Evolutionary conservation across 805 yeast genomes (phyloP), one percentile per base, ranked within the genome.

Genomic region (Saturnispora gosingensis): DNA sequence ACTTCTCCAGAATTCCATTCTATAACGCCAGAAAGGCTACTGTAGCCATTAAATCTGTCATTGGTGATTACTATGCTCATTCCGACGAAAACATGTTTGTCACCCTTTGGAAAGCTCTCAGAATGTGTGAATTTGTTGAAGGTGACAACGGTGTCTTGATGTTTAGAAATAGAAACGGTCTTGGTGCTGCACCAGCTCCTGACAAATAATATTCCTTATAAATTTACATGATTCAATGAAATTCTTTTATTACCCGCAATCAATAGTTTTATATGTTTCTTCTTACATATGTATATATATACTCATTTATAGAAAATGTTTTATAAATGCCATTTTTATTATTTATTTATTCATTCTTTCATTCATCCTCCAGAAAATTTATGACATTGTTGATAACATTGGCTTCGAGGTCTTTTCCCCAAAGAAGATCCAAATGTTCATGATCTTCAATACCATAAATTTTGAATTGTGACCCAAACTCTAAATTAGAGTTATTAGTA

Each of bases 401-500:
- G 4, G 61, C 56, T 28, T 72, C 78, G 3, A 85, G 84, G 50
- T 81, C 78, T 25, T 75, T 69, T n/a, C 97, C 97, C 99, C 99
- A 91, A 11, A 91, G 71, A 55, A 91, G 76, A 64, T 93, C 99
- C 54, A 91, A 69, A 68, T 91, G 99, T 67, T 91, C 99, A 64
- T 90, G 87, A 20, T 71, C 71, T 1, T 72, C 74, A 0, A 91
- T 80, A 1, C 85, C 82, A 27, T 79, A 72, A 13, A 67, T 57
- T 20, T 20, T 20, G 20, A 20, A 20, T 20, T 20, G 20, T 20
- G 20, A 20, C 20, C 20, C 20, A 20, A 2, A 20, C 20, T 36
- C 51, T 20, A 16, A 18, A 13, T 46, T 52, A 8, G 28, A 45
- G 18, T 49, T 35, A 24, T 32, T 32, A n/a, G 9, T 34, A 27